These are phyloP conservation scores for Leucosporidium scottii DNA, from an alignment of 768 basidiomycete species.

Conservation along the genomic window DNA sequence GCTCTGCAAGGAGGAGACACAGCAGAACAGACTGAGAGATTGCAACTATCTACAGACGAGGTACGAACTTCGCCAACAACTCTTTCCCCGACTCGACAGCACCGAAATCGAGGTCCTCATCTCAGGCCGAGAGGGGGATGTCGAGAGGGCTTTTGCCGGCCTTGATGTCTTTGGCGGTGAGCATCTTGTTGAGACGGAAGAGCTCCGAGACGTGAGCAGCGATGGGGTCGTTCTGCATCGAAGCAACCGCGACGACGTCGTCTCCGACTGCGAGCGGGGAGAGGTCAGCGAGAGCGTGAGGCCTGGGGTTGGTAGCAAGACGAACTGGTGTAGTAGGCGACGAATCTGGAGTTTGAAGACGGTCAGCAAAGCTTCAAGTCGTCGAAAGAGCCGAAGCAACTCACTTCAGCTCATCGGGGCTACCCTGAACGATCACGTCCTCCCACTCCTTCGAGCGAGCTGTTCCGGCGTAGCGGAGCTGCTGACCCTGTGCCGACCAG, in stretches of 20 bases:
- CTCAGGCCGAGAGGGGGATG: not conserved
- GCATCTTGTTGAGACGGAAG: constrained; percentile 71
- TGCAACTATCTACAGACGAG: no score
- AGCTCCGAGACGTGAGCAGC: constrained; percentile 72
- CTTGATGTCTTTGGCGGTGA: constrained; percentile 62
- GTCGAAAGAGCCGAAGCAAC: constrained; percentile 43
- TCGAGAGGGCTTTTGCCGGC: constrained; percentile 52
- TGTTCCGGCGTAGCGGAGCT: constrained; percentile 75
- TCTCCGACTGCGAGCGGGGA: constrained; percentile 6
- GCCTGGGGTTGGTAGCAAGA: not conserved
- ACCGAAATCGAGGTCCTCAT: not conserved
- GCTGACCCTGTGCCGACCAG: constrained; percentile 86
- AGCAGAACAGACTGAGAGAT: not conserved
- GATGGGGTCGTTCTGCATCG: constrained; percentile 31
- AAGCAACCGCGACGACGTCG: constrained; percentile 33
- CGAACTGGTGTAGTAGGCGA: constrained; percentile 57
- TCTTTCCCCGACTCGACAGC: no score
- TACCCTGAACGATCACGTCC: constrained; percentile 69
- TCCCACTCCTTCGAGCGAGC: constrained; percentile 56
- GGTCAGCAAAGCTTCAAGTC: no score
- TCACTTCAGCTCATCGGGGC: constrained; percentile 63
- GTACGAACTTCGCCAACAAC: no score
- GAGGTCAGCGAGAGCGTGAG: constrained; percentile 36
- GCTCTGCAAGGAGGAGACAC: no score
- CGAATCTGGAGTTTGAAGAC: constrained; percentile 50